Evolutionary conservation across 169 alveolate genomes (phyloP).

Genomic region (Babesia ovis): DNA sequence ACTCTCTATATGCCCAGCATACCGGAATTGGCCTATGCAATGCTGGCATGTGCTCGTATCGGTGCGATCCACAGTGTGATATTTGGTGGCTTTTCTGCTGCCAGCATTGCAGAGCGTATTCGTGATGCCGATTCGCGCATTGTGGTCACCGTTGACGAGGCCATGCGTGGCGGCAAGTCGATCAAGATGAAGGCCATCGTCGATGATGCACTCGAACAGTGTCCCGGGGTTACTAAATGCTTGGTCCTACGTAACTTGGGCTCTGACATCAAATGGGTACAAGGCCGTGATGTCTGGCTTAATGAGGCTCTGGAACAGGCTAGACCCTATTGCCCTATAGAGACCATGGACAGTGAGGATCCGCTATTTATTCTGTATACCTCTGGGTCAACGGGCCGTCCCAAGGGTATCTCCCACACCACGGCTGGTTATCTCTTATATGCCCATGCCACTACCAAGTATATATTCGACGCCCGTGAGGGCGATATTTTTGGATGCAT

Average conservation of each 20-base stretch:
- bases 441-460: constrained; percentile 87
- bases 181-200: constrained; percentile 58
- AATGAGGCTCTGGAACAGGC: constrained; percentile 83
- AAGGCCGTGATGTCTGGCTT: constrained; percentile 83
- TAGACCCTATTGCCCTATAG: constrained; percentile 89
- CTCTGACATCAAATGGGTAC: constrained; percentile 64
- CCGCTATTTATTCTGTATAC: constrained; percentile 92
- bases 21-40: constrained; percentile 89
- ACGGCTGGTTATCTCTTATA: constrained; percentile 91
- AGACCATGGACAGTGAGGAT: constrained; percentile 93
- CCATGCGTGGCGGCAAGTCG: constrained; percentile 51
- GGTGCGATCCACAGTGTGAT: constrained; percentile 97
- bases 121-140: constrained; percentile 82
- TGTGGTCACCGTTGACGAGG: constrained; percentile 61
- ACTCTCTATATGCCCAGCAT: constrained; percentile 96
- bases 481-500: constrained; percentile 92
- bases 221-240: constrained; percentile 49
- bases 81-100: constrained; percentile 97
- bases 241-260: constrained; percentile 51
- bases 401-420: constrained; percentile 94
- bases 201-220: constrained; percentile 57
- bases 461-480: constrained; percentile 84
- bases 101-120: constrained; percentile 89
- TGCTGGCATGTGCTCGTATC: constrained; percentile 96
- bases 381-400: constrained; percentile 96